A percentile compares a stretch with the other conserved stretches of the same genome.
phyloP scores from a whole-genome alignment of 495 filamentous ascomycete species.

The Parachaetomium inaequale region DNA sequence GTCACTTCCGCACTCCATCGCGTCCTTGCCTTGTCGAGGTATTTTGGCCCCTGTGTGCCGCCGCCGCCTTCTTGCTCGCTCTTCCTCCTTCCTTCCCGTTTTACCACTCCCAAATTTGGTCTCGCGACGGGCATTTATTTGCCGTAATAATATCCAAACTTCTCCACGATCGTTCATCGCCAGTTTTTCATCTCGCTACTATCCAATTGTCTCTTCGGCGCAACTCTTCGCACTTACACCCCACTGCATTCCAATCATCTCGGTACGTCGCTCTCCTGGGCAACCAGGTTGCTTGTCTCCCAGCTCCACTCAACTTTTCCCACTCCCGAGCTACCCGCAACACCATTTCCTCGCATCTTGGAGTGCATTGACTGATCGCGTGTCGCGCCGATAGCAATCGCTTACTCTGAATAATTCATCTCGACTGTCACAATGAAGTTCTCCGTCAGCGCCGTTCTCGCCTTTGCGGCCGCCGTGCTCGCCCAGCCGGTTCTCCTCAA shows the following conservation, averaged over 20 bases:
- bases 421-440: slow-evolving; percentile 44
- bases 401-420: slow-evolving; percentile 8
- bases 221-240: slow-evolving; percentile 11
- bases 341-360: background rate
- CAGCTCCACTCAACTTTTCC: background rate
- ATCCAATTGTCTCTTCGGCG: slow-evolving; percentile 9
- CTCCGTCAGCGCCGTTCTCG: slow-evolving; percentile 32
- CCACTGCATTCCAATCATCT: slow-evolving; percentile 8
- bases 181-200: slow-evolving; percentile 13
- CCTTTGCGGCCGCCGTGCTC: slow-evolving; percentile 38
- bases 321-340: background rate
- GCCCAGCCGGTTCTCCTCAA: slow-evolving; percentile 43
- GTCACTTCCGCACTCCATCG: slow-evolving; percentile 10
- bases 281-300: slow-evolving; percentile 10
- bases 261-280: slow-evolving; percentile 1
- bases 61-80: slow-evolving; percentile 7
- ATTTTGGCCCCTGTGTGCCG: slow-evolving; percentile 22
- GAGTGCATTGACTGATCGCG: background rate
- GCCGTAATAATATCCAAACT: slow-evolving; percentile 16
- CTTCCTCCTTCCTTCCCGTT: slow-evolving; percentile 18
- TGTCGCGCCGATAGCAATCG: background rate
- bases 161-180: slow-evolving; percentile 22
- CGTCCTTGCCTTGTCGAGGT: slow-evolving; percentile 14
- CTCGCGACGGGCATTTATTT: slow-evolving; percentile 10
- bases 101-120: slow-evolving; percentile 1